Evolutionary conservation across 1,284 basidiomycete genomes (phyloP).

Genomic region (Papiliotrema nemorosa): DNA sequence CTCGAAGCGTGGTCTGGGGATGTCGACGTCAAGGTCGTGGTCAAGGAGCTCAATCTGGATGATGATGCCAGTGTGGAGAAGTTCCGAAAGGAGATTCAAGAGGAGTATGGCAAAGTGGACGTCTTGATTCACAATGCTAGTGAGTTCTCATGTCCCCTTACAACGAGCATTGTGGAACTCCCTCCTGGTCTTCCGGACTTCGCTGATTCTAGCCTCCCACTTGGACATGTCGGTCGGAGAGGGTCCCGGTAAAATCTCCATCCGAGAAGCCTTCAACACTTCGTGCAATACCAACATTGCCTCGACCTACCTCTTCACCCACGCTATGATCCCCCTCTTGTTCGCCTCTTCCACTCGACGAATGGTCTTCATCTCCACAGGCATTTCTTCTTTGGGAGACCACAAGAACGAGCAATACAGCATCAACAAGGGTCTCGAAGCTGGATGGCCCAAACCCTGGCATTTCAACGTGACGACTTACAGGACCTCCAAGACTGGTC

Average conservation of each 20-base stretch:
- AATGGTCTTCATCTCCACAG: constrained; percentile 6
- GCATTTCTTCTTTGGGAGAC: constrained; percentile 1
- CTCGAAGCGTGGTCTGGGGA: neutral
- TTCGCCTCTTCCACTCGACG: constrained; percentile 8
- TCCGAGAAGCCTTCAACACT: constrained; percentile 6
- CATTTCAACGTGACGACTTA: constrained; percentile 2
- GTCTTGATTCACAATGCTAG: constrained; percentile 4
- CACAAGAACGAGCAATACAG: neutral
- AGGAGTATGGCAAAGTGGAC: neutral
- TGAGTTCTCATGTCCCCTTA: neutral
- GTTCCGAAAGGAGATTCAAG: neutral
- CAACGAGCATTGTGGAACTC: neutral
- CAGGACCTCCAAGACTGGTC: constrained; percentile 7
- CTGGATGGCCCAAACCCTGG: constrained; percentile 5
- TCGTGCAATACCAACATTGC: constrained; percentile 10
- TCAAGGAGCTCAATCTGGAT: neutral
- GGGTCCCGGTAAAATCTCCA: neutral
- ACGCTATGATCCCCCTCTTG: constrained; percentile 7
- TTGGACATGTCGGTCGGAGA: neutral
- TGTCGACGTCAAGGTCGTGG: neutral
- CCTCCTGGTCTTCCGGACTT: no score
- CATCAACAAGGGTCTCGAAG: neutral
- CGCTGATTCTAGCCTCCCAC: neutral
- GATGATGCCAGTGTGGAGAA: neutral
- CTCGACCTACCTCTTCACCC: constrained; percentile 6